Conservation (phyloP, 345 rosid species). For the Turritis glabra region DNA sequence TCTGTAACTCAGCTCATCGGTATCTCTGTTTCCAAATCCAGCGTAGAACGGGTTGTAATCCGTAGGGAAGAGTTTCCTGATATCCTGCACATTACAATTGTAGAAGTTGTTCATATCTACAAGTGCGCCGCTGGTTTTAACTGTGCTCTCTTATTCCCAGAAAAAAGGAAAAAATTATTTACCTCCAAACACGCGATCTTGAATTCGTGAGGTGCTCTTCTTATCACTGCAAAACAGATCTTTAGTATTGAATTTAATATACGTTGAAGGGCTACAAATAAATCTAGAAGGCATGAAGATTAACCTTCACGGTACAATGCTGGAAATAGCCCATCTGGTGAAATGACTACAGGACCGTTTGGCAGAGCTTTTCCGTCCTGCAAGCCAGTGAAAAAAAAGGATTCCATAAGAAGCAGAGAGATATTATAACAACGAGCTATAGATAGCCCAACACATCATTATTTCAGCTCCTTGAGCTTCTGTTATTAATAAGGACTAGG, state of each 20-base stretch:
- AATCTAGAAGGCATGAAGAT: conserved; percentile 19
- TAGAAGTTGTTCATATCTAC: neutral
- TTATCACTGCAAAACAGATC: conserved; percentile 57
- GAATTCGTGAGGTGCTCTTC: conserved; percentile 96
- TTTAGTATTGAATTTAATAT: neutral
- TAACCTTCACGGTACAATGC: conserved; percentile 89
- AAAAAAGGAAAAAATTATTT: neutral
- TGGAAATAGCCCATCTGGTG: conserved; percentile 91
- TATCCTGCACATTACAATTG: conserved; percentile 55
- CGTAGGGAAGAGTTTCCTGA: conserved; percentile 77
- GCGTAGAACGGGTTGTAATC: conserved; percentile 94
- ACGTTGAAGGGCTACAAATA: neutral
- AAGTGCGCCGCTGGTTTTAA: neutral
- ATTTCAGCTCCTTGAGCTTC: neutral
- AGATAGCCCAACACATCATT: neutral
- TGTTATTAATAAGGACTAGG: neutral
- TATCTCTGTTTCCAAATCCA: conserved; percentile 91
- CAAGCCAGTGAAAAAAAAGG: conserved; percentile 17
- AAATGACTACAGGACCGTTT: conserved; percentile 86
- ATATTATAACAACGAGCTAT: neutral
- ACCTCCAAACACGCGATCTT: conserved; percentile 96
- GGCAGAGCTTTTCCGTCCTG: conserved; percentile 92
- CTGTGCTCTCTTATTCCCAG: neutral
- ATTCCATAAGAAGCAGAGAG: conserved; percentile 1
- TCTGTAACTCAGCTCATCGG: conserved; percentile 86